Base-by-base conservation (phyloP, 1,139 yeast genomes). In the Maudiozyma humilis region DNA sequence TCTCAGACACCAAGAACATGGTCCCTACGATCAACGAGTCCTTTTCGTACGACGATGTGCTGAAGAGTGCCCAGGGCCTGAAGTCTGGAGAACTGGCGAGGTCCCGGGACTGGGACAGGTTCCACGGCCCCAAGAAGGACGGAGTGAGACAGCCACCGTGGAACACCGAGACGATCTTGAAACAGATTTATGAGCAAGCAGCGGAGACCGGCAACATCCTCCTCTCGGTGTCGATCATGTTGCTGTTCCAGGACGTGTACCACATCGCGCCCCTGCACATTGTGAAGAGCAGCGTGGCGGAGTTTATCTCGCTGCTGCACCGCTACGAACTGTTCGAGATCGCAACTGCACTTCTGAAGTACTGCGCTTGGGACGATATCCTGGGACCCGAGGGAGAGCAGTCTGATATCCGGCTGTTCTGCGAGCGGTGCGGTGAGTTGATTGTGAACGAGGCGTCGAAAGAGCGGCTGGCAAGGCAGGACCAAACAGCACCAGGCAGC, bases 371-470 rank as follows among this genome's bases (percentile, higher is more conserved):
- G 60, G 62, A 60, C 27, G 60, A 60, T 41, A 57, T 62, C 13
- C 39, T 58, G 41, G 56, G 55, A 12, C 47, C 52, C 2, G 60
- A 54, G 27, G 52, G 56, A 14, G 58, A 55, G 4, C 57, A 58
- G 38, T 58, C 86, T 0, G 71, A 75, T 18, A 64, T 84, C 29
- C 72, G 85, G 49, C 70, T 80, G 19, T 78, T 75, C 52, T 89
- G 97, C 60, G 78, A 77, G 37, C 68, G 71, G 50, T 89, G 96
- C 62, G 69, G 72, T 33, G 70, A 75, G 42, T 69, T 86, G 4
- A 66, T 88, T 14, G 65, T 77, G 3, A 87, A 86, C 58, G 93
- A 84, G 51, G 61, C 63, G 10, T 69, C 80, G 14, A 79, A 77
- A 55, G 67, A 63, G 31, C 66, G 62, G 43, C 50, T 51, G 51